Evolutionary conservation across 116 monocot species (phyloP), one percentile per base, ranked within the genome.

Genomic region (Phalaenopsis hybrid): DNA sequence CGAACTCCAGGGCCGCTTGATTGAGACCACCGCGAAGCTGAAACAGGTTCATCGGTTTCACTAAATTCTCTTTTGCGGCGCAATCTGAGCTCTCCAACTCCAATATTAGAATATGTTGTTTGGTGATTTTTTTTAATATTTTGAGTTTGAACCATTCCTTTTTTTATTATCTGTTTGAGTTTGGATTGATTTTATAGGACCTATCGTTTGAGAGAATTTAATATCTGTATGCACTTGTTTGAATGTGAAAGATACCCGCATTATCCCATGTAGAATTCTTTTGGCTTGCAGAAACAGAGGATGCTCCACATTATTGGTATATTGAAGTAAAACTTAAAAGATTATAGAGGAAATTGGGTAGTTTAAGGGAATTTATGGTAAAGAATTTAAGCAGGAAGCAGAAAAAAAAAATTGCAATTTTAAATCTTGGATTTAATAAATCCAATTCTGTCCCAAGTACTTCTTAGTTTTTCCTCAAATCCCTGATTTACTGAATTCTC

Each of bases 1-100:
- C 41, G 90, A 92, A 80, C 88, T 90, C 81, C 92, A 92, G 81
- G 88, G 90, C 41, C 86, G 88, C 48, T 85, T 92, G 90, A 92
- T 92, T 21, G 92, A 92, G 81, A 82, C 82, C 79, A 88, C 90
- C 12, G 92, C 85, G 55, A 92, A 86, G 45, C 33, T 92, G 51
- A 92, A 84, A 58, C 80, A 84, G 84, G 80, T 80, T 21, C 48
- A 43, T 33, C 44, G 12, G 6, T 79, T 43, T 78, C 17, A 28
- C 6, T 74, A 17, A 2, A 48, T 41, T 2, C 12, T 7, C 41
- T 0, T 68, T 28, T 68, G 16, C 3, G 20, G 59, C n/a, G 59
- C 59, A 18, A 59, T 59, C 59, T 16, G 59, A 59, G n/a, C 18
- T 16, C 69, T 69, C 8, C 69, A 20, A 0, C 18, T 75, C 18